Conservation (phyloP, 345 rosid species). For the Corchorus capsularis region DNA sequence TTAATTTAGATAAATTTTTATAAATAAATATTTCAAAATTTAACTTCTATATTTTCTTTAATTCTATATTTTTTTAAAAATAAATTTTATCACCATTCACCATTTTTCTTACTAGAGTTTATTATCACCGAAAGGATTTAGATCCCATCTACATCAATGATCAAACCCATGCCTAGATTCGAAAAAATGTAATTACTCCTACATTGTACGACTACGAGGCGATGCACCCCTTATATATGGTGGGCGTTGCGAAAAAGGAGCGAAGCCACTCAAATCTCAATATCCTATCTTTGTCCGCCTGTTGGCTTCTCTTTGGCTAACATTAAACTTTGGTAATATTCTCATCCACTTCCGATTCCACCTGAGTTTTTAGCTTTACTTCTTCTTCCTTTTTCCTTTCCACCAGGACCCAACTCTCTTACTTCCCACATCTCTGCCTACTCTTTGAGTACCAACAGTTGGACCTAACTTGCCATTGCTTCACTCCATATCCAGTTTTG, state of each 20-base stretch:
- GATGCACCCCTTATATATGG: background rate
- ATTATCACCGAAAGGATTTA: too few relatives aligned
- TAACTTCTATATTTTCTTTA: too few relatives aligned
- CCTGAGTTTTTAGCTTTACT: background rate
- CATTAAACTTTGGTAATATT: background rate
- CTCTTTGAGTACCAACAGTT: background rate
- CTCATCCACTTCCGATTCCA: background rate
- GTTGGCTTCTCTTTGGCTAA: background rate
- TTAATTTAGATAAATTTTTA: too few relatives aligned
- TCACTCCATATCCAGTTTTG: background rate
- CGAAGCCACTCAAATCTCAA: conserved; percentile 2
- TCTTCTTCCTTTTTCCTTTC: background rate
- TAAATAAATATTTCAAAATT: too few relatives aligned
- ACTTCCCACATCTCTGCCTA: background rate
- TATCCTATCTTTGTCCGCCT: conserved; percentile 2
- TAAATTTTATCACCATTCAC: too few relatives aligned
- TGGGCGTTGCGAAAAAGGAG: background rate
- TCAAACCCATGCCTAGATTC: too few relatives aligned
- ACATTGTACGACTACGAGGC: too few relatives aligned
- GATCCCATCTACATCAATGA: too few relatives aligned
- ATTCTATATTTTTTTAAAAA: too few relatives aligned
- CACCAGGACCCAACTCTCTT: background rate
- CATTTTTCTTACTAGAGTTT: too few relatives aligned
- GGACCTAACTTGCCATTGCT: background rate
- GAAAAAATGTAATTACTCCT: too few relatives aligned